These are phyloP conservation scores for Exophiala sp. DNA, from an alignment of 2,329 filamentous ascomycete genomes.

Conservation along the genomic window DNA sequence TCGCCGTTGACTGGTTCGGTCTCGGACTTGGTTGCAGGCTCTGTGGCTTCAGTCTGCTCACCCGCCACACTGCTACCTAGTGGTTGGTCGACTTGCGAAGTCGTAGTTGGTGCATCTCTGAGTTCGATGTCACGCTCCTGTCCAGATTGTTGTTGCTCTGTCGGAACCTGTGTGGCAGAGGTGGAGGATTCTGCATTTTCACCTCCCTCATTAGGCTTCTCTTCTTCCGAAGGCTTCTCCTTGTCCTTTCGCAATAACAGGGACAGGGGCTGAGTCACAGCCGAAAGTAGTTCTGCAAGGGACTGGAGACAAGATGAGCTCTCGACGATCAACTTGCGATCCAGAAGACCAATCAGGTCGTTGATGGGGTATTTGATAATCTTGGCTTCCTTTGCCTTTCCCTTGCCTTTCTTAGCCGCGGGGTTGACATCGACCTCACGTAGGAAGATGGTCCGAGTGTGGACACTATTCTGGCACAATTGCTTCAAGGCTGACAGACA, in stretches of 20 bases:
- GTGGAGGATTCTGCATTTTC: constrained; percentile 30
- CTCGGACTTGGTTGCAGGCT: constrained; percentile 31
- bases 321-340: constrained; percentile 93
- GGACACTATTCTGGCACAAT: constrained; percentile 77
- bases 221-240: constrained; percentile 37
- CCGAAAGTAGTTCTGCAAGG: constrained; percentile 79
- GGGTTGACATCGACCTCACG: constrained; percentile 84
- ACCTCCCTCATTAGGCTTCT: constrained; percentile 24
- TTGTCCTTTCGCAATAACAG: constrained; percentile 79
- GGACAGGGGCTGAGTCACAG: constrained; percentile 81
- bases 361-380: constrained; percentile 88
- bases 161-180: constrained; percentile 28
- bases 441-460: constrained; percentile 87
- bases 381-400: constrained; percentile 80
- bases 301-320: constrained; percentile 96
- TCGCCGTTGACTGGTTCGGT: constrained; percentile 35
- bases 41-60: constrained; percentile 29
- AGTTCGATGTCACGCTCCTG: constrained; percentile 28
- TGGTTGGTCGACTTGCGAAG: constrained; percentile 13
- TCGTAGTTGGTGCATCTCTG: constrained; percentile 28
- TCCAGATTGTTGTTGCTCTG: constrained; percentile 27
- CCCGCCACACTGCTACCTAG: constrained; percentile 1
- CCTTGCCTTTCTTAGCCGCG: constrained; percentile 80
- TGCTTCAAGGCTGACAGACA: constrained; percentile 83
- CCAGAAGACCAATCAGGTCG: constrained; percentile 78